These are phyloP conservation scores for Tricholoma matsutake DNA, from an alignment of 768 basidiomycete genomes.

Conservation along the genomic window DNA sequence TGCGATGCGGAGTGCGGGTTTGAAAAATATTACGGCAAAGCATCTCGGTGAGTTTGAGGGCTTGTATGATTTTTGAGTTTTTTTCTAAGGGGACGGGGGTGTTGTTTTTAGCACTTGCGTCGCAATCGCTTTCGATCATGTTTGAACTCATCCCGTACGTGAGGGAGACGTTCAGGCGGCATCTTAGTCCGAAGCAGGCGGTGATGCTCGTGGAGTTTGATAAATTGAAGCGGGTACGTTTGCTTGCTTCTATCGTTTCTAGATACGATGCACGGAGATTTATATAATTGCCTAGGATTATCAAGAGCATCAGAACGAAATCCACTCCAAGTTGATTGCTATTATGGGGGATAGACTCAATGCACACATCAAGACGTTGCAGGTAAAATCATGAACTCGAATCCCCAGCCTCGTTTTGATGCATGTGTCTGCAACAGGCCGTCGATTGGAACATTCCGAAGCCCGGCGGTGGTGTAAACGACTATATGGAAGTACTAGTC, in stretches of 20 bases:
- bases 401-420: conserved; percentile 1
- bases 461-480: conserved; percentile 62
- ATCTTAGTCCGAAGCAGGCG: conserved; percentile 91
- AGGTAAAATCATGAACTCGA: conserved; percentile 40
- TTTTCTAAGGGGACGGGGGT: neutral
- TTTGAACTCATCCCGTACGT: conserved; percentile 94
- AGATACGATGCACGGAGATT: neutral
- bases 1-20: conserved; percentile 96
- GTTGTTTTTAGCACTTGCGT: conserved; percentile 71
- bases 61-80: conserved; percentile 5
- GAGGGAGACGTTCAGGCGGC: conserved; percentile 90
- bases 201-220: conserved; percentile 98
- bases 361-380: conserved; percentile 80
- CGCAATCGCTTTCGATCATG: conserved; percentile 92
- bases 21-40: conserved; percentile 98
- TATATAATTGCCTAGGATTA: conserved; percentile 65
- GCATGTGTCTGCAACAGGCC: conserved; percentile 39
- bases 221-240: conserved; percentile 87
- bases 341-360: conserved; percentile 96
- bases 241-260: conserved; percentile 1
- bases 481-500: conserved; percentile 91
- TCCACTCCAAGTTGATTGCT: conserved; percentile 93
- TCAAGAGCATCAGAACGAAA: conserved; percentile 99
- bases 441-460: conserved; percentile 76
- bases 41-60: conserved; percentile 69